A percentile compares a stretch with the other conserved stretches of the same genome.
These are phyloP conservation scores for Leptosphaerulina australis DNA, from an alignment of 2,329 filamentous ascomycete species.

Conservation along the genomic window DNA sequence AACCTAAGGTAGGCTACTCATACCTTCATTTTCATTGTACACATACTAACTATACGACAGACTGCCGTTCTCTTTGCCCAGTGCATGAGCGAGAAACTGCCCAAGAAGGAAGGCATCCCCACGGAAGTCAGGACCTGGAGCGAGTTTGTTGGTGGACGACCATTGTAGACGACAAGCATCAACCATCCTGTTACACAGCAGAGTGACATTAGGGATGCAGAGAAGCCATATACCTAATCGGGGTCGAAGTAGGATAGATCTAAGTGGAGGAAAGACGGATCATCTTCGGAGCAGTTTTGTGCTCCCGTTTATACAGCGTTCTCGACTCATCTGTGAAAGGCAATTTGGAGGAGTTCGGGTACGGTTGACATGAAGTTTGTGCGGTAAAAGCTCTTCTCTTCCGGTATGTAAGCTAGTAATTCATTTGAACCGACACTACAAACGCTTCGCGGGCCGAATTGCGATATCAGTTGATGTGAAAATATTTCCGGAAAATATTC, in stretches of 20 bases:
- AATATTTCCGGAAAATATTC: no score
- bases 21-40: neutral
- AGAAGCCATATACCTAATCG: constrained; percentile 13
- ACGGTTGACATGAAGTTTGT: constrained; percentile 7
- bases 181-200: constrained; percentile 6
- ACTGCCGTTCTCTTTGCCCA: constrained; percentile 94
- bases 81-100: constrained; percentile 97
- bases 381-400: constrained; percentile 10
- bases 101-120: constrained; percentile 84
- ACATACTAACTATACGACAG: constrained; percentile 55
- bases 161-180: constrained; percentile 31
- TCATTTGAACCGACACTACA: no score
- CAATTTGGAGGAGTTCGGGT: constrained; percentile 11
- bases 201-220: constrained; percentile 2
- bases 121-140: constrained; percentile 93
- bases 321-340: constrained; percentile 9
- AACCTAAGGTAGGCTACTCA: constrained; percentile 77
- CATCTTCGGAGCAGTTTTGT: constrained; percentile 1
- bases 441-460: no score
- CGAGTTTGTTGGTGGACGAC: constrained; percentile 76
- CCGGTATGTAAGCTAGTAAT: constrained; percentile 17
- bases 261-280: neutral
- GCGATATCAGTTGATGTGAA: no score
- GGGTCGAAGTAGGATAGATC: constrained; percentile 11
- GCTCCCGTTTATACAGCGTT: constrained; percentile 12